phyloP scores from a whole-genome alignment of 225 moss, liverwort and hornwort species.

The Polytrichum commune region DNA sequence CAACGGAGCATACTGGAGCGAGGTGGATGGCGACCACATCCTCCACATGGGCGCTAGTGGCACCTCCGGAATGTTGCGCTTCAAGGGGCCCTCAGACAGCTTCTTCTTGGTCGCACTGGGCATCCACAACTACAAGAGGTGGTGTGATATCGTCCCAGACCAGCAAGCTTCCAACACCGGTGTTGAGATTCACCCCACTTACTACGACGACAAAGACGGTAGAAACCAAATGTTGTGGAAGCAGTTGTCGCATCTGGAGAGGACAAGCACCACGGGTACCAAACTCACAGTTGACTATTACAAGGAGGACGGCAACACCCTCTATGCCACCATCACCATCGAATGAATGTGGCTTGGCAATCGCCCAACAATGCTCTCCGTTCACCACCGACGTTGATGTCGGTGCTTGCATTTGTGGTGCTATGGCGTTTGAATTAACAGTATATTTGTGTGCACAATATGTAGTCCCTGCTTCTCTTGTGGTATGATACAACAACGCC shows the following conservation, averaged over 20 bases:
- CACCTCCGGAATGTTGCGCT: slow-evolving; percentile 21
- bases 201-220: neutral
- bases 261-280: neutral
- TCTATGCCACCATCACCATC: neutral
- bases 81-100: slow-evolving; percentile 5
- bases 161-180: neutral
- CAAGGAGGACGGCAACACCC: slow-evolving; percentile 1
- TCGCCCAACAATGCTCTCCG: neutral
- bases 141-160: slow-evolving; percentile 13
- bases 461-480: no score
- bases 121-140: slow-evolving; percentile 20
- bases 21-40: slow-evolving; percentile 12
- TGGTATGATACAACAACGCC: no score
- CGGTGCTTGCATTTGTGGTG: neutral
- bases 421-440: no score
- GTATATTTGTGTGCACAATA: no score
- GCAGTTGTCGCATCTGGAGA: neutral
- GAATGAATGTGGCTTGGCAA: neutral
- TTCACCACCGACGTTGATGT: neutral
- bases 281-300: neutral
- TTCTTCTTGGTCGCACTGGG: slow-evolving; percentile 14
- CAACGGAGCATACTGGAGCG: slow-evolving; percentile 13
- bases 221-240: slow-evolving; percentile 8
- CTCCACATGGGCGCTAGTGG: slow-evolving; percentile 16
- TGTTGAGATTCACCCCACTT: slow-evolving; percentile 1